Evolutionary conservation across 2,329 filamentous ascomycete genomes (phyloP).

Genomic region (Mycosphaerella arachidis): DNA sequence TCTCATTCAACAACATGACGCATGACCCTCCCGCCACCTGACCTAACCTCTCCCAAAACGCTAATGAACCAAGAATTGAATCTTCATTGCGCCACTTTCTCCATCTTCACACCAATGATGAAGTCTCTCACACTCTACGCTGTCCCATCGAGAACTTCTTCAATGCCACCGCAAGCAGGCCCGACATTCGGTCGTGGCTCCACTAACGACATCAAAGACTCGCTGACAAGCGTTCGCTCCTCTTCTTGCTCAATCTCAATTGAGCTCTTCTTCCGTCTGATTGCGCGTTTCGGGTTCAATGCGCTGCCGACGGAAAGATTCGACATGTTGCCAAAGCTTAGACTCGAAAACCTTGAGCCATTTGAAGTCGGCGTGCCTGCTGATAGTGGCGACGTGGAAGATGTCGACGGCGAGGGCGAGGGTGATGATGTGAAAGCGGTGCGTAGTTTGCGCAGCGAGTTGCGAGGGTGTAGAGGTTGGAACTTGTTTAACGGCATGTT

Average conservation of each 20-base stretch:
- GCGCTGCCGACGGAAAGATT: slow-evolving; percentile 11
- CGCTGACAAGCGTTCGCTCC: slow-evolving; percentile 23
- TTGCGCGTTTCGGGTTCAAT: slow-evolving; percentile 9
- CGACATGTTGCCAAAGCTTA: slow-evolving; percentile 23
- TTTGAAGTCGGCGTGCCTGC: slow-evolving; percentile 5
- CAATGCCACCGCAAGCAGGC: slow-evolving; percentile 28
- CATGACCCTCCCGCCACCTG: no score
- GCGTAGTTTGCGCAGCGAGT: slow-evolving; percentile 27
- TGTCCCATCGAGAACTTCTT: slow-evolving; percentile 30
- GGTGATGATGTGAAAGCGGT: slow-evolving; percentile 24
- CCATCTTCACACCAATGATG: neutral
- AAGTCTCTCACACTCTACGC: neutral
- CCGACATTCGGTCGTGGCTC: slow-evolving; percentile 30
- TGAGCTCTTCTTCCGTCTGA: slow-evolving; percentile 30
- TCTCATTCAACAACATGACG: no score
- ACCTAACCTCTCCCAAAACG: neutral
- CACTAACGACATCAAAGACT: slow-evolving; percentile 24
- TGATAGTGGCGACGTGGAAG: slow-evolving; percentile 16
- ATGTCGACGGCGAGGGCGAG: slow-evolving; percentile 8
- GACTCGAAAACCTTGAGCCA: slow-evolving; percentile 17
- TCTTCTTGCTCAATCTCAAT: slow-evolving; percentile 31
- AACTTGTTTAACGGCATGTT: slow-evolving; percentile 5
- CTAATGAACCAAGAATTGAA: slow-evolving; percentile 6
- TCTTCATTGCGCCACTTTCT: neutral
- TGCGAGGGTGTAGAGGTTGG: slow-evolving; percentile 20